Evolutionary conservation across 768 basidiomycete species (phyloP).

Genomic region (Pulveroboletus sp.): DNA sequence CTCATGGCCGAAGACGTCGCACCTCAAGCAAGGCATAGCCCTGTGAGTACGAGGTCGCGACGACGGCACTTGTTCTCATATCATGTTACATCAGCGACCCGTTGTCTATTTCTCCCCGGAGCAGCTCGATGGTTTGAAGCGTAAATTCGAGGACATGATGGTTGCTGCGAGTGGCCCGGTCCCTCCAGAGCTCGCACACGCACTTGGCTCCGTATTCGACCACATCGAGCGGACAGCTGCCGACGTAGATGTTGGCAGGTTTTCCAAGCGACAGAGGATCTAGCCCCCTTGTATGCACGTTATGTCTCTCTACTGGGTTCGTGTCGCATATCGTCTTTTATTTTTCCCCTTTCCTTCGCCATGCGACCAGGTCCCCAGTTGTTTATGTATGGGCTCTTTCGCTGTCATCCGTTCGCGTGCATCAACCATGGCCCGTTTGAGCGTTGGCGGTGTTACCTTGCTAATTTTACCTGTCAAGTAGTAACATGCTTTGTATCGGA

Average conservation of each 20-base stretch:
- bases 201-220: constrained; percentile 30
- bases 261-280: constrained; percentile 25
- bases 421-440: background rate
- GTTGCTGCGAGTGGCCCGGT: constrained; percentile 27
- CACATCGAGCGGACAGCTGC: constrained; percentile 30
- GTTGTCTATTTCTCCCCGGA: constrained; percentile 31
- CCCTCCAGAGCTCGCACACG: constrained; percentile 28
- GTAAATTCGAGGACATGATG: constrained; percentile 32
- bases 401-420: constrained; percentile 1
- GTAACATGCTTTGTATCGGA: constrained; percentile 13
- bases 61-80: background rate
- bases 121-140: constrained; percentile 27
- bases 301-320: background rate
- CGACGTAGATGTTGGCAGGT: constrained; percentile 23
- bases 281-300: constrained; percentile 4
- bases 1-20: constrained; percentile 17
- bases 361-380: background rate
- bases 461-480: background rate
- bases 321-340: background rate
- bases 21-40: constrained; percentile 10
- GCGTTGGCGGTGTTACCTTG: constrained; percentile 3
- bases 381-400: background rate
- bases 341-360: background rate
- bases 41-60: constrained; percentile 9
- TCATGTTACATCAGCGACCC: constrained; percentile 6